These are phyloP conservation scores for Cytospora piceae DNA, from an alignment of 2,329 filamentous ascomycete species.

Conservation along the genomic window DNA sequence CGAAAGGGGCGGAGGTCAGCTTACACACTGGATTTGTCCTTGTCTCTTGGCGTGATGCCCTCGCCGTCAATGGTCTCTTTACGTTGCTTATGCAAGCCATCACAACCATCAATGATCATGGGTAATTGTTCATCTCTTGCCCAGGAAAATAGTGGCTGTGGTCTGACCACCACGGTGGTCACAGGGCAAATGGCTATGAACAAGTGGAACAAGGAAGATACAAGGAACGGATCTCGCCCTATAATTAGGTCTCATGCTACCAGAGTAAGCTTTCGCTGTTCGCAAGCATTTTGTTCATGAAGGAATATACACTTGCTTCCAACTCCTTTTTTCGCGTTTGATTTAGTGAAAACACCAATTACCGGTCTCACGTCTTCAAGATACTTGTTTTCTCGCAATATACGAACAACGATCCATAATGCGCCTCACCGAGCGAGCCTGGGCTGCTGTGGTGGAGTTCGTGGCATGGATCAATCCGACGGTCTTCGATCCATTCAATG, in stretches of 20 bases:
- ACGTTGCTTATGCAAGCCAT: neutral
- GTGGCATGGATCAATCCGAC: constrained; percentile 14
- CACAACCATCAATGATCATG: neutral
- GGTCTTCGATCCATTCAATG: constrained; percentile 5
- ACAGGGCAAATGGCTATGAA: neutral
- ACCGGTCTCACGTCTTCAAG: neutral
- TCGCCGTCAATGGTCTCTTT: neutral
- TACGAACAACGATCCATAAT: neutral
- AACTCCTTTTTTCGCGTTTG: neutral
- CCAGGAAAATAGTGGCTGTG: too few species aligned
- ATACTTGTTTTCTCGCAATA: too few species aligned
- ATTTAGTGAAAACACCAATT: neutral
- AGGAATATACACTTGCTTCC: neutral
- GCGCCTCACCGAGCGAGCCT: constrained; percentile 17
- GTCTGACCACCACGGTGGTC: neutral
- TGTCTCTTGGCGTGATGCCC: neutral
- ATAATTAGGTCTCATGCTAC: neutral
- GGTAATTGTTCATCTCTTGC: neutral
- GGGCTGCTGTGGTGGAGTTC: constrained; percentile 11
- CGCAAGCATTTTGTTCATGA: neutral
- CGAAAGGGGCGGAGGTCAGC: constrained; percentile 1
- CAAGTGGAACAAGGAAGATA: neutral
- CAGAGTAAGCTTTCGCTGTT: neutral
- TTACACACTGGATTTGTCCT: neutral
- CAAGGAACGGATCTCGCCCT: neutral